Conservation (phyloP, 805 yeast genomes). For the Myxozyma melibiosi region DNA sequence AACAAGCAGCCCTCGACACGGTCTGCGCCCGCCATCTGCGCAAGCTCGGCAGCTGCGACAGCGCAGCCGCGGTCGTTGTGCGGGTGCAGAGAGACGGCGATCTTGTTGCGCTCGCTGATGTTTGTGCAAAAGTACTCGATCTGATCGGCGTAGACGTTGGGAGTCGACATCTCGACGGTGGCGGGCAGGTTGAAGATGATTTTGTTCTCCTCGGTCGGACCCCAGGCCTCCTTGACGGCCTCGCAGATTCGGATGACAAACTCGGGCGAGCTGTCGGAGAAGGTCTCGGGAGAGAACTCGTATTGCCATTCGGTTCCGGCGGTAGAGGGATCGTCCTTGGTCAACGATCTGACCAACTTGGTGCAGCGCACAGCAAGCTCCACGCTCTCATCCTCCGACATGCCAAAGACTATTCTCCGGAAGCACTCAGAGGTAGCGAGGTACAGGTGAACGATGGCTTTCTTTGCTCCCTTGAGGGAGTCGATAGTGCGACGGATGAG, state of each 20-base stretch:
- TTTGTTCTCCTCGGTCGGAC: slow-evolving; percentile 62
- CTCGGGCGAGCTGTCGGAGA: slow-evolving; percentile 68
- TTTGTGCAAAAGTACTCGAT: slow-evolving; percentile 69
- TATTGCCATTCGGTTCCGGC: slow-evolving; percentile 66
- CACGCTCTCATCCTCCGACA: slow-evolving; percentile 57
- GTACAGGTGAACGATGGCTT: slow-evolving; percentile 75
- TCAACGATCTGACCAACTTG: slow-evolving; percentile 61
- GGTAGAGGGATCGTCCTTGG: slow-evolving; percentile 64
- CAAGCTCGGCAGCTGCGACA: slow-evolving; percentile 85
- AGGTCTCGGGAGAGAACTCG: slow-evolving; percentile 81
- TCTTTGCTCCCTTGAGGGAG: slow-evolving; percentile 70
- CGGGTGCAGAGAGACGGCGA: slow-evolving; percentile 76
- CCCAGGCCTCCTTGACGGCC: slow-evolving; percentile 77
- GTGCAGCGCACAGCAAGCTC: slow-evolving; percentile 66
- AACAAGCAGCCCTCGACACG: slow-evolving; percentile 84
- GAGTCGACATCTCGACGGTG: slow-evolving; percentile 79
- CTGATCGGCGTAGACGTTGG: slow-evolving; percentile 83
- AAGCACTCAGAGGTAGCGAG: slow-evolving; percentile 76
- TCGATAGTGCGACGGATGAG: slow-evolving; percentile 72
- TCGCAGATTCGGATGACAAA: slow-evolving; percentile 68
- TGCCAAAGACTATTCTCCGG: slow-evolving; percentile 68
- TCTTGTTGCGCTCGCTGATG: slow-evolving; percentile 65
- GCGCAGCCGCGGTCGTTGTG: slow-evolving; percentile 88
- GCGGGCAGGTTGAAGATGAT: slow-evolving; percentile 83
- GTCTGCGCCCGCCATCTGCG: slow-evolving; percentile 83